A percentile compares a stretch with the other conserved stretches of the same genome.
Evolutionary conservation across 768 basidiomycete species (phyloP).

Genomic region (Saitozyma sp.): DNA sequence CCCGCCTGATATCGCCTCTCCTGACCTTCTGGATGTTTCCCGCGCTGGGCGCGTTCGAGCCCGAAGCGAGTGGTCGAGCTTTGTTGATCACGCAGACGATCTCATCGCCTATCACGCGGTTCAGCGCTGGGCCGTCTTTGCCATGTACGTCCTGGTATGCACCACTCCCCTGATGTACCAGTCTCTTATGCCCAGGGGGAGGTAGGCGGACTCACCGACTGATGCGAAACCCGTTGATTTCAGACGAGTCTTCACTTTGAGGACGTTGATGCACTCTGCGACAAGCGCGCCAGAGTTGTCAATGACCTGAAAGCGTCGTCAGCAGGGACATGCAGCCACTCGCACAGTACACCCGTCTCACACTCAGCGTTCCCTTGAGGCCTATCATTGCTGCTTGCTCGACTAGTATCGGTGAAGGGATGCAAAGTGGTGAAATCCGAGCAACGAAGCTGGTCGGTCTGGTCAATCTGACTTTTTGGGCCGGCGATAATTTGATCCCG

Average conservation of each 20-base stretch:
- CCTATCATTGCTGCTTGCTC: conserved; percentile 70
- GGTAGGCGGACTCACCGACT: conserved; percentile 49
- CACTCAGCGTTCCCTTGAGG: conserved; percentile 87
- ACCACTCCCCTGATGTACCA: no score
- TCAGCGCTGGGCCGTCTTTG: background rate
- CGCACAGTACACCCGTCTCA: conserved; percentile 48
- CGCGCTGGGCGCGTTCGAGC: conserved; percentile 61
- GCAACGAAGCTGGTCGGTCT: conserved; percentile 8
- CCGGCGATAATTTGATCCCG: conserved; percentile 10
- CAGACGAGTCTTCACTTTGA: conserved; percentile 80
- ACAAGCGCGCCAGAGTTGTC: conserved; percentile 95
- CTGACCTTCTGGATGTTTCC: conserved; percentile 81
- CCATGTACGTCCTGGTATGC: no score
- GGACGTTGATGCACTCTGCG: conserved; percentile 92
- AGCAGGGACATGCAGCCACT: background rate
- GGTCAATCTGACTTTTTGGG: background rate
- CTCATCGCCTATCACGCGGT: conserved; percentile 15
- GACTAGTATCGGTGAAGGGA: no score
- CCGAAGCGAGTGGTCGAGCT: conserved; percentile 71
- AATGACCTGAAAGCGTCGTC: conserved; percentile 60
- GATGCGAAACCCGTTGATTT: conserved; percentile 81
- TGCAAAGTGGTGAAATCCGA: no score
- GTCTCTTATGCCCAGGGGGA: background rate
- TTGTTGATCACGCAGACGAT: conserved; percentile 69
- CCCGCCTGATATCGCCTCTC: conserved; percentile 89